Base-by-base conservation (phyloP, 177 flowering plant species). In the Tripterygium wilfordii region DNA sequence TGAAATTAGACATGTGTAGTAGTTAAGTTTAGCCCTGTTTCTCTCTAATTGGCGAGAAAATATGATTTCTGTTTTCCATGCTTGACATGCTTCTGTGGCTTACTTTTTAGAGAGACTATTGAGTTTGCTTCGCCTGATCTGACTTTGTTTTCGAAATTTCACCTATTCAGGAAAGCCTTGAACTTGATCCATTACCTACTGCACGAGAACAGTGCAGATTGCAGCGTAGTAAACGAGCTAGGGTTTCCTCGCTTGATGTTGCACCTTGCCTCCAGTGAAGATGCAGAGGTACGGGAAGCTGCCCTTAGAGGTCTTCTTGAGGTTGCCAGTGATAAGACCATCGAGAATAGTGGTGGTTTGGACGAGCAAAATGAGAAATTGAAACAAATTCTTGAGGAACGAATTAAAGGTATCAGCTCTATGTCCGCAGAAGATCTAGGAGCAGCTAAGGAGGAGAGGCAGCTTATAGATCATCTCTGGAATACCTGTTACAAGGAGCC, bases 391-490 rank as follows among this genome's bases (percentile, higher is more conserved):
- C 83, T 94, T 17, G 68, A 81, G 55, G 85, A 77, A 8, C 66
- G 96, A n/a, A 74, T 94, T 1, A 67, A 70, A 15, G 74, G 58
- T 9, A 89, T 94, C 42, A 75, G 77, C 46, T 45, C 51, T 28
- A 80, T 87, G 99, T 62, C 77, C 18, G 32, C 67, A 4, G 99
- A 87, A 13, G 97, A 87, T 45, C 82, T 87, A 22, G 79, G 78
- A n/a, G 90, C 96, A 16, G 80, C 77, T 0, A 76, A 35, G 61
- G 99, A 94, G 53, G 99, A 94, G 70, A 74, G 95, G 56, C 85
- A 75, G 17, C 95, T 94, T 23, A 81, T 87, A 23, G 99, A 94
- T 44, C 69, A 85, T 2, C 72, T 94, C 2, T 94, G 99, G 99
- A 83, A 35, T 26, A 52, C 74, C 6, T 83, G 87, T 42, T 87